Base-by-base conservation (phyloP, 768 basidiomycete species). In the Favolaschia claudopus region DNA sequence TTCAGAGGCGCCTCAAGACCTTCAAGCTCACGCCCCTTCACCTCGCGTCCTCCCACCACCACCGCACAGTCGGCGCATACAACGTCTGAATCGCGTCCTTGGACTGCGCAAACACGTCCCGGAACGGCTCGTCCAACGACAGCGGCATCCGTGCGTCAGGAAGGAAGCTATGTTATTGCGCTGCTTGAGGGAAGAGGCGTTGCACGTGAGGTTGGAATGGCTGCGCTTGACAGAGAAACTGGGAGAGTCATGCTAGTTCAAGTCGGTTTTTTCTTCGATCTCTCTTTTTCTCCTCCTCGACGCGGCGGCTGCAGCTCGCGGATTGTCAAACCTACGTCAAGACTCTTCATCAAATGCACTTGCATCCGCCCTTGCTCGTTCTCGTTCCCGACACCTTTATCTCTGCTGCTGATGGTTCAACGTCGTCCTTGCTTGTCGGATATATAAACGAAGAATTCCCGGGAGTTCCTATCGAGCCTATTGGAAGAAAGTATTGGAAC, bases 261-360 rank as follows among this genome's bases (percentile, higher is more conserved):
- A 82, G 93, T 89, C 44, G n/a, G 67, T 37, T 34, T 20, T 51
- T 9, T 34, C 33, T n/a, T 42, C 49, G 29, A 56, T 60, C 48
- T 17, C 48, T 39, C 54, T 31, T 56, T 45, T 38, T 45, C 10
- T 27, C 36, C 12, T 27, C n/a, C 43, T 43, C 20, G 10, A 22
- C 36, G 7, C 44, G 22, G 12, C 55, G 20, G 33, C 47, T 48
- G 33, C 63, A 96, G 92, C 80, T 94, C 28, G 86, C 89, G 32
- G 95, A 97, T 69, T 89, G 89, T 56, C 87, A 92, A 54, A 95
- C 94, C 14, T 96, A 94, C 62, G 88, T 93, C 58, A 95, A 95
- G 72, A 92, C 92, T 0, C 73, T 95, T 19, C 91, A 94, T 67
- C 92, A 94, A 61, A 87, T 94, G 85, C 87, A 92, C 66, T 71